Evolutionary conservation across 73 alveolate species (phyloP).

Genomic region (Blepharisma stoltei): DNA sequence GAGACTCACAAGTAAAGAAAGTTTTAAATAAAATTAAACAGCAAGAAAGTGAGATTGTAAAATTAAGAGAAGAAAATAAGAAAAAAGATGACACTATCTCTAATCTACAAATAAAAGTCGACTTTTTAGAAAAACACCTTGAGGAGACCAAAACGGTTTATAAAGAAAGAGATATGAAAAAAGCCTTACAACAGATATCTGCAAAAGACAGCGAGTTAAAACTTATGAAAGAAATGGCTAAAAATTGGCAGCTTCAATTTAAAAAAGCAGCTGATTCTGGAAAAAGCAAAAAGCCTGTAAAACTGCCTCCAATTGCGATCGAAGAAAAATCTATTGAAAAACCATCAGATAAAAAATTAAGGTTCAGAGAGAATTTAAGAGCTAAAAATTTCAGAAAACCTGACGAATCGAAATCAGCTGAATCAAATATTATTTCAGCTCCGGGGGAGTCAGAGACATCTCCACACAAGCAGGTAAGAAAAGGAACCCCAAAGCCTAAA

Average conservation of each 20-base stretch:
- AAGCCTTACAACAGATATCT: not conserved
- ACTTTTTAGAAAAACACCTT: not conserved
- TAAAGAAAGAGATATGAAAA: not conserved
- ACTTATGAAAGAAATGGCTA: slow-evolving; percentile 18
- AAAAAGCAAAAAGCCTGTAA: not conserved
- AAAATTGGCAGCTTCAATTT: not conserved
- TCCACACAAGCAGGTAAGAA: too few species aligned
- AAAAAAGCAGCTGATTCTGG: not conserved
- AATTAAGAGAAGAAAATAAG: not conserved
- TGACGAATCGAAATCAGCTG: too few species aligned
- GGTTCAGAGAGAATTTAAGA: too few species aligned
- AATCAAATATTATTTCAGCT: too few species aligned
- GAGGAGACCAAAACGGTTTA: not conserved
- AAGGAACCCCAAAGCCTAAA: too few species aligned
- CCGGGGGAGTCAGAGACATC: too few species aligned
- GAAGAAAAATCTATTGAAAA: not conserved
- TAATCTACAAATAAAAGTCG: not conserved
- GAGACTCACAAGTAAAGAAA: not conserved
- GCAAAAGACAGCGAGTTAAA: slow-evolving; percentile 14
- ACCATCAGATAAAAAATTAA: too few species aligned
- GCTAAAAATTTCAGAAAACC: too few species aligned
- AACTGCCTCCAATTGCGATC: slow-evolving; percentile 13
- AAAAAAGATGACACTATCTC: slow-evolving; percentile 5
- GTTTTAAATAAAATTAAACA: not conserved
- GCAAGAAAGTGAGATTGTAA: not conserved